phyloP scores from a whole-genome alignment of 2,329 filamentous ascomycete genomes.

The Zymoseptoria tritici region DNA sequence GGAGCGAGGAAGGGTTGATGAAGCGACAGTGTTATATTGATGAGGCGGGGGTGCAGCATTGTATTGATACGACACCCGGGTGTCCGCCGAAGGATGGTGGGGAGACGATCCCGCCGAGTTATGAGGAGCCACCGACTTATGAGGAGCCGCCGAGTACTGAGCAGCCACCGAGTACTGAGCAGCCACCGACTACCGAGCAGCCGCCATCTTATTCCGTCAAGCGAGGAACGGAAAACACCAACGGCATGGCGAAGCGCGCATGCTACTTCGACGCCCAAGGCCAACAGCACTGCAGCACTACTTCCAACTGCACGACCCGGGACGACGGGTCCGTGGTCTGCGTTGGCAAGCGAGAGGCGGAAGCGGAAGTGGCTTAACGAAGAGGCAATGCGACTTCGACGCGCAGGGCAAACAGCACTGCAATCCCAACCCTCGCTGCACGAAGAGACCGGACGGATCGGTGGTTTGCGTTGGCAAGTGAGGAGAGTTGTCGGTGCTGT shows the following conservation, averaged over 20 bases:
- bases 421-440: conserved; percentile 1
- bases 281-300: not conserved
- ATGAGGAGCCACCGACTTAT: not conserved
- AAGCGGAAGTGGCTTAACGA: not conserved
- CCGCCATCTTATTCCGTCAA: not conserved
- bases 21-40: conserved; percentile 8
- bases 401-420: conserved; percentile 2
- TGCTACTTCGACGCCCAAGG: conserved; percentile 5
- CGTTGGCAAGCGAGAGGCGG: not conserved
- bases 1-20: not conserved
- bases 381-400: conserved; percentile 9
- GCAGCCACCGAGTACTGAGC: too few relatives aligned
- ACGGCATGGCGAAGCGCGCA: conserved; percentile 2
- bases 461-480: conserved; percentile 2
- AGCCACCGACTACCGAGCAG: not conserved
- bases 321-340: conserved; percentile 6
- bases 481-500: not conserved
- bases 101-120: not conserved
- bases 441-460: conserved; percentile 2
- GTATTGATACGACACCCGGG: conserved; percentile 1
- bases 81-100: conserved; percentile 2
- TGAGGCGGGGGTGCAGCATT: conserved; percentile 2
- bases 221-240: not conserved
- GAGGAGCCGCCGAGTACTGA: not conserved
- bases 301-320: conserved; percentile 1